Conservation (phyloP, 306 rosid species). For the Pachyrhizus erosus region DNA sequence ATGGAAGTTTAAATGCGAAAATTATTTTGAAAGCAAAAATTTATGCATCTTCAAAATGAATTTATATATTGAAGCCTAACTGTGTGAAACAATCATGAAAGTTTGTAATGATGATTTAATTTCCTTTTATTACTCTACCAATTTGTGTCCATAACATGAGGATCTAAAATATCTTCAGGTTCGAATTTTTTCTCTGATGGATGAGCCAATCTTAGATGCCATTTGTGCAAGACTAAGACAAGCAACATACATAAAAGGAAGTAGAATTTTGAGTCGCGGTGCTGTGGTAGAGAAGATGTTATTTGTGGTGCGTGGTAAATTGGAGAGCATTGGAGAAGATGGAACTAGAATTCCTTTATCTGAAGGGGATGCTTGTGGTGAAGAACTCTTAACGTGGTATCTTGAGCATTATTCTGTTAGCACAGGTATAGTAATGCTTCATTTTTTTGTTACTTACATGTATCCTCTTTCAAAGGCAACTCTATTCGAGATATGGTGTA, state of each 20-base stretch:
- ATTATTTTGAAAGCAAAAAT: background rate
- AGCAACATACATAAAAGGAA: constrained; percentile 71
- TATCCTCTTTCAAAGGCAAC: too few species aligned
- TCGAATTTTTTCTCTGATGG: constrained; percentile 74
- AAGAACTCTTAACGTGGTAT: constrained; percentile 80
- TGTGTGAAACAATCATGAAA: background rate
- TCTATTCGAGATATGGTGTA: background rate
- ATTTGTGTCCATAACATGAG: background rate
- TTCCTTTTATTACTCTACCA: background rate
- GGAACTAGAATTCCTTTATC: constrained; percentile 52
- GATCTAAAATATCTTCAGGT: constrained; percentile 54
- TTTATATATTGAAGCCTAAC: background rate
- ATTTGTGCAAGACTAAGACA: constrained; percentile 70
- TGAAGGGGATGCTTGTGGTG: constrained; percentile 91
- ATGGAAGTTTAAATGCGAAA: background rate
- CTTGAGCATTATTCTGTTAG: constrained; percentile 66
- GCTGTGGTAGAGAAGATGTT: constrained; percentile 78
- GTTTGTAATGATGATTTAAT: background rate
- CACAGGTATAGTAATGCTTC: too few species aligned
- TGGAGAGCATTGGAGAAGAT: constrained; percentile 72
- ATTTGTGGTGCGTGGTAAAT: constrained; percentile 78
- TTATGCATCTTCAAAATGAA: background rate
- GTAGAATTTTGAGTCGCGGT: constrained; percentile 57
- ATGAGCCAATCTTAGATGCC: constrained; percentile 71
- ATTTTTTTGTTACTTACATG: too few species aligned